Percentiles rank a stretch among this genome's conserved stretches.
Conservation (phyloP, 192 early-diverging fungal species). For the Dissophora ornata region DNA sequence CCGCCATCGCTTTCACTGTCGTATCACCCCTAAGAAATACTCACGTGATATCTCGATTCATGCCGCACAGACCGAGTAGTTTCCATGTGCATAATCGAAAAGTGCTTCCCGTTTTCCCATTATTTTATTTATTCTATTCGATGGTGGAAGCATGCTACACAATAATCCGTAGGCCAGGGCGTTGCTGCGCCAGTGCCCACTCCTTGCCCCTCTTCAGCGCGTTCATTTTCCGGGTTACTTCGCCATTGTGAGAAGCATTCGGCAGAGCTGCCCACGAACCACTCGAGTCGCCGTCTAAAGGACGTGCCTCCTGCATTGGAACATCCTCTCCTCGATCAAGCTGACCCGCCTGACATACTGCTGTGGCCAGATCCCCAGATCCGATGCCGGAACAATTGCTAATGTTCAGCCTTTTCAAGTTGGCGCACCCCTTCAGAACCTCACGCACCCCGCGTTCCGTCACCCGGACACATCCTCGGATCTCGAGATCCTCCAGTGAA, state of each 20-base stretch:
- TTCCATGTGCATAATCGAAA: no score
- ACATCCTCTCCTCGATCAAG: background rate
- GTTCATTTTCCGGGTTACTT: slow-evolving; percentile 34
- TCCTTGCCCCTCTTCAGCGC: slow-evolving; percentile 49
- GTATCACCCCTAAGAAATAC: no score
- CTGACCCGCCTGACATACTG: background rate
- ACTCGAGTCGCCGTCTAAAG: background rate
- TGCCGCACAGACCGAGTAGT: no score
- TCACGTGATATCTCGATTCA: no score
- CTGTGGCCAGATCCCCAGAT: slow-evolving; percentile 1
- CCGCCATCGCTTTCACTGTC: no score
- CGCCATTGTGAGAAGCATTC: background rate
- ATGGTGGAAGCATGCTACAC: no score
- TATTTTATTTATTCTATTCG: no score
- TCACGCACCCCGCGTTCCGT: slow-evolving; percentile 55
- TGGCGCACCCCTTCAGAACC: slow-evolving; percentile 32
- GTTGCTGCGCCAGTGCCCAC: slow-evolving; percentile 49
- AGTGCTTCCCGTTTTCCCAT: no score
- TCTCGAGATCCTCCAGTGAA: slow-evolving; percentile 60
- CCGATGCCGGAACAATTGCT: slow-evolving; percentile 55
- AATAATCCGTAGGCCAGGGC: slow-evolving; percentile 38
- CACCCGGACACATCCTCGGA: slow-evolving; percentile 65
- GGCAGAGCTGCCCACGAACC: background rate
- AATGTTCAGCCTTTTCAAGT: slow-evolving; percentile 52
- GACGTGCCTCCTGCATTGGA: background rate